Conservation (phyloP, 2,329 filamentous ascomycete species). For the Hysterium pulicare region DNA sequence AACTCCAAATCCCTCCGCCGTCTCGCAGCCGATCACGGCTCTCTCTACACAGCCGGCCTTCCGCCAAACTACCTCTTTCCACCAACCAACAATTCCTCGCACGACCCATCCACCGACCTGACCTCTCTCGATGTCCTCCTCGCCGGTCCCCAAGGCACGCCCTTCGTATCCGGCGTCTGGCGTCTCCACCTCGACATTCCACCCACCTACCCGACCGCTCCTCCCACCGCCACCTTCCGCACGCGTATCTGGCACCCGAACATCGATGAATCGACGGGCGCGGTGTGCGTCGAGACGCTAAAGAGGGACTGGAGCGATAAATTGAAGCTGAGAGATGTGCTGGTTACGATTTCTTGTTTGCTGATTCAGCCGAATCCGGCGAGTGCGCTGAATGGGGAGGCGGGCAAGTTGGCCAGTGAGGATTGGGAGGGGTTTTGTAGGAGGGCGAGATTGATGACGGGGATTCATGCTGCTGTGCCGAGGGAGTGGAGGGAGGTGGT, state of each 20-base stretch:
- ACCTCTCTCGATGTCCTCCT: conserved; percentile 57
- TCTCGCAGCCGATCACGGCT: conserved; percentile 58
- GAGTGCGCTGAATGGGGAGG: conserved; percentile 60
- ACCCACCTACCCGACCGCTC: conserved; percentile 50
- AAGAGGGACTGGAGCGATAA: conserved; percentile 61
- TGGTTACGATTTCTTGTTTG: conserved; percentile 58
- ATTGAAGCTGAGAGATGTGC: conserved; percentile 57
- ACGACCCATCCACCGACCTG: conserved; percentile 49
- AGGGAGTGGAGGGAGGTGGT: conserved; percentile 43
- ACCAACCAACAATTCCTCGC: conserved; percentile 20
- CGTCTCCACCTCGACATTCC: conserved; percentile 59
- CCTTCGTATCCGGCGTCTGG: conserved; percentile 59
- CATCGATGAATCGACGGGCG: conserved; percentile 59
- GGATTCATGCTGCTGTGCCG: conserved; percentile 58
- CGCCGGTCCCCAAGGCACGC: conserved; percentile 58
- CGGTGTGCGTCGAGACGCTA: conserved; percentile 62
- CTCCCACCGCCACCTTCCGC: conserved; percentile 58
- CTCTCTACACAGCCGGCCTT: conserved; percentile 52
- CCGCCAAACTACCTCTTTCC: conserved; percentile 62
- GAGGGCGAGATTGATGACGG: conserved; percentile 59
- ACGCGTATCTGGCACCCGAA: conserved; percentile 65
- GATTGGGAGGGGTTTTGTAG: conserved; percentile 57
- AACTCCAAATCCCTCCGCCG: conserved; percentile 53
- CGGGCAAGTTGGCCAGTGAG: conserved; percentile 55
- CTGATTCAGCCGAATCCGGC: conserved; percentile 63